Percentiles rank a stretch among this genome's conserved stretches.
phyloP scores from a whole-genome alignment of 2,329 filamentous ascomycete species.

The Pseudopyricularia cyperi region DNA sequence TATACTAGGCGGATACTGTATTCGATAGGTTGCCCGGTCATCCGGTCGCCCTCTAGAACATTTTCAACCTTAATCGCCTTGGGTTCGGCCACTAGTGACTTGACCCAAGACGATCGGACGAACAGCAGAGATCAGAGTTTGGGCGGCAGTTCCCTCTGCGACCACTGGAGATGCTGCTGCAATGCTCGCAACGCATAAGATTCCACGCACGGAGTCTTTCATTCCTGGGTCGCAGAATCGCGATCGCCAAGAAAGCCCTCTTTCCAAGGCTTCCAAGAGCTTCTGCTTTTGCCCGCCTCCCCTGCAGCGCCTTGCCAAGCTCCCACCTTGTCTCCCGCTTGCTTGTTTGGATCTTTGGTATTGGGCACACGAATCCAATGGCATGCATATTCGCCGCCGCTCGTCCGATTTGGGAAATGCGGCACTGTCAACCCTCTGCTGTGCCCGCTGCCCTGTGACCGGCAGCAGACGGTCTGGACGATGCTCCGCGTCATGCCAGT shows the following conservation, averaged over 20 bases:
- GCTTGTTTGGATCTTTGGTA: background rate
- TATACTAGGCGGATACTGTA: background rate
- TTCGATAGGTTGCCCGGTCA: background rate
- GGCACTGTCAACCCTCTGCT: background rate
- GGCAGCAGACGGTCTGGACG: background rate
- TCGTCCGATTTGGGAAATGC: background rate
- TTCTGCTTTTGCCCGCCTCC: background rate
- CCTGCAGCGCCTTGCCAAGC: background rate
- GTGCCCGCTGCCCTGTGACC: background rate
- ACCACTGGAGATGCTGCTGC: background rate
- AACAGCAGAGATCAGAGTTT: background rate
- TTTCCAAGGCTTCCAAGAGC: background rate
- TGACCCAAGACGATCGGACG: background rate
- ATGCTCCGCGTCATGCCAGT: background rate
- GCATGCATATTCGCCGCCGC: background rate
- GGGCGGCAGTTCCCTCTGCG: background rate
- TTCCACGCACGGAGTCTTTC: too few species aligned
- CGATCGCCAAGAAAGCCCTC: too few species aligned
- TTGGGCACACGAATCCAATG: background rate
- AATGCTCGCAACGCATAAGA: background rate
- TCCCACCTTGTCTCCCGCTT: background rate
- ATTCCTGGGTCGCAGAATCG: too few species aligned
- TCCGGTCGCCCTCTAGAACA: background rate
- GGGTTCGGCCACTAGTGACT: background rate
- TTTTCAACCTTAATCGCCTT: background rate